Evolutionary conservation across 2,329 filamentous ascomycete genomes (phyloP).

Genomic region (Fusarium tupiense): DNA sequence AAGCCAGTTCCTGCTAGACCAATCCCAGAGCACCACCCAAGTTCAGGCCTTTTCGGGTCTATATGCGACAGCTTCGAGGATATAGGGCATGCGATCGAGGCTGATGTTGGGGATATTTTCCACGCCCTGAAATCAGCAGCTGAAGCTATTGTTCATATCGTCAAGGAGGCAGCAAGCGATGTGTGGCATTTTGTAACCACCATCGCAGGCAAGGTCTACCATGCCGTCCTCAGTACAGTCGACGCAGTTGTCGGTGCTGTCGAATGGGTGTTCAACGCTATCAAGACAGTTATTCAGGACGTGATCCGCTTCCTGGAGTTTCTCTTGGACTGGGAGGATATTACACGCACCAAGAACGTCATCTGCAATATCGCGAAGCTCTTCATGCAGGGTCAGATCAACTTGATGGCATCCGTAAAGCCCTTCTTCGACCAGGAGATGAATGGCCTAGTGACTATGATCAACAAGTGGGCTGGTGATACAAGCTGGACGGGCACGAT

Average conservation of each 20-base stretch:
- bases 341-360: neutral
- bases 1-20: neutral
- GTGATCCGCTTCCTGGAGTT: neutral
- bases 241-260: neutral
- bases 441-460: accelerated
- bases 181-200: neutral
- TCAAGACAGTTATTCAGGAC: neutral
- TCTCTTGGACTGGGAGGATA: neutral
- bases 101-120: neutral
- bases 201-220: neutral
- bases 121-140: neutral
- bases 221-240: neutral
- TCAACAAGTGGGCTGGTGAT: neutral
- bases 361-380: neutral
- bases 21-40: neutral
- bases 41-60: neutral
- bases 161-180: neutral
- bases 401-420: neutral
- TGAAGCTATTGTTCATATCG: neutral
- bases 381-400: neutral
- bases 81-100: neutral
- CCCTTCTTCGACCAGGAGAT: neutral
- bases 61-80: neutral
- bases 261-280: neutral
- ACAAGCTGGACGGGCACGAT: neutral